Evolutionary conservation across 2,329 filamentous ascomycete species (phyloP), one percentile per base, ranked within the genome.

Genomic region (Colletotrichum chlorophyti): DNA sequence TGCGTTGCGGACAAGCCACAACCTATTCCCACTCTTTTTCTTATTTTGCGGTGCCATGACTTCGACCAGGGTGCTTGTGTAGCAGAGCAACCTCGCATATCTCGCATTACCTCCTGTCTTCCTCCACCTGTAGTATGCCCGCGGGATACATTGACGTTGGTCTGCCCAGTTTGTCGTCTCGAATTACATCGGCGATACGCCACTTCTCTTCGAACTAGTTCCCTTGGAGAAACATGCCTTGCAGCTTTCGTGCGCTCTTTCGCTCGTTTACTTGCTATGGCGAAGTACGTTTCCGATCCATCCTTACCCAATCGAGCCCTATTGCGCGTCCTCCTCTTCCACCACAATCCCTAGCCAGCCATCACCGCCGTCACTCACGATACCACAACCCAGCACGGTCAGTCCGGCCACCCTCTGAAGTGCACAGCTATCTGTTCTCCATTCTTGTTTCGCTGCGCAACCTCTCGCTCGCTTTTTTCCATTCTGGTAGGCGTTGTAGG

Each of bases 1-100:
- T 59, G 50, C 24, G 42, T 49, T 59, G 43, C 42, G 50, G 50
- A 59, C 43, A 49, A 59, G 51, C 55, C 55, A 49, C 55, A 55
- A 42, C 24, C 17, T 17, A 5, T 19, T 15, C 24, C 12, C n/a
- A 26, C 55, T 51, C 49, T 43, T 59, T 43, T 40, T 31, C 12
- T 14, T 21, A 3, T 7, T 47, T 37, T 42, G 57, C 57, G 29
- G 23, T 57, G 45, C 24, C n/a, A n/a, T n/a, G n/a, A n/a, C n/a
- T n/a, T n/a, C n/a, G n/a, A n/a, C n/a, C n/a, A n/a, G n/a, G n/a
- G n/a, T n/a, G n/a, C n/a, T n/a, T n/a, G n/a, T n/a, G n/a, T n/a
- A n/a, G n/a, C n/a, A n/a, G n/a, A n/a, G n/a, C n/a, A n/a, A n/a
- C n/a, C n/a, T n/a, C n/a, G n/a, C 40, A 27, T 27, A 24, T 17